Conservation (phyloP, 768 basidiomycete genomes). For the Kwoniella sp. region DNA sequence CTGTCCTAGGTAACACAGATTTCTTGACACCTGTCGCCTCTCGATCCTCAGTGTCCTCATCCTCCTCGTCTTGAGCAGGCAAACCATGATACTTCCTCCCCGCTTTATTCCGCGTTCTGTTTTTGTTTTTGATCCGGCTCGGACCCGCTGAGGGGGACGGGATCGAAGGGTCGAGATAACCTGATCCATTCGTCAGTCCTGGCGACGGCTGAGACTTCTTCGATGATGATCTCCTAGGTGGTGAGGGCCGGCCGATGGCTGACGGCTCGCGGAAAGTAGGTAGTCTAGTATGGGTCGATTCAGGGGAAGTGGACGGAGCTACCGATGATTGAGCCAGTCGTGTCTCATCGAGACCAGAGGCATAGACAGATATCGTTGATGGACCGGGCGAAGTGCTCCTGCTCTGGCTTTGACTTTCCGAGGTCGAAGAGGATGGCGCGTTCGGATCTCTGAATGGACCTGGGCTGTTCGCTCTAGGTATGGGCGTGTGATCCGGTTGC, state of each 20-base stretch:
- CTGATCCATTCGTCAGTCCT: slow-evolving; percentile 10
- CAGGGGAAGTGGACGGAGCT: slow-evolving; percentile 34
- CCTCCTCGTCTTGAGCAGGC: slow-evolving; percentile 31
- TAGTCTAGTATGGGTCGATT: neutral
- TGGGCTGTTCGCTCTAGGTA: slow-evolving; percentile 14
- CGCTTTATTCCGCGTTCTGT: slow-evolving; percentile 22
- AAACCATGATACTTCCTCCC: slow-evolving; percentile 39
- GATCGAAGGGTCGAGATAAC: slow-evolving; percentile 40
- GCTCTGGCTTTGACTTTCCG: slow-evolving; percentile 19
- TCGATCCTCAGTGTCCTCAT: slow-evolving; percentile 13
- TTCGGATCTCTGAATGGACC: slow-evolving; percentile 24
- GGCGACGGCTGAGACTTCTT: slow-evolving; percentile 6
- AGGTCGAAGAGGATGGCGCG: slow-evolving; percentile 25
- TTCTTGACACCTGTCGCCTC: slow-evolving; percentile 11
- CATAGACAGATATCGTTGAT: slow-evolving; percentile 41
- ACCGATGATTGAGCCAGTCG: slow-evolving; percentile 16
- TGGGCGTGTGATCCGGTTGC: neutral
- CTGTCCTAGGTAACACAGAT: slow-evolving; percentile 16
- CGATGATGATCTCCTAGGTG: slow-evolving; percentile 7
- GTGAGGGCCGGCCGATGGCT: slow-evolving; percentile 4
- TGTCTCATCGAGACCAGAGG: slow-evolving; percentile 39
- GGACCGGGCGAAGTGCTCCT: slow-evolving; percentile 42
- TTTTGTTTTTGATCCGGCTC: slow-evolving; percentile 34
- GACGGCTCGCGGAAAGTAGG: slow-evolving; percentile 38
- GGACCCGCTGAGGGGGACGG: neutral